Evolutionary conservation across 106 monocot species (phyloP).

Genomic region (Chionographis japonica): DNA sequence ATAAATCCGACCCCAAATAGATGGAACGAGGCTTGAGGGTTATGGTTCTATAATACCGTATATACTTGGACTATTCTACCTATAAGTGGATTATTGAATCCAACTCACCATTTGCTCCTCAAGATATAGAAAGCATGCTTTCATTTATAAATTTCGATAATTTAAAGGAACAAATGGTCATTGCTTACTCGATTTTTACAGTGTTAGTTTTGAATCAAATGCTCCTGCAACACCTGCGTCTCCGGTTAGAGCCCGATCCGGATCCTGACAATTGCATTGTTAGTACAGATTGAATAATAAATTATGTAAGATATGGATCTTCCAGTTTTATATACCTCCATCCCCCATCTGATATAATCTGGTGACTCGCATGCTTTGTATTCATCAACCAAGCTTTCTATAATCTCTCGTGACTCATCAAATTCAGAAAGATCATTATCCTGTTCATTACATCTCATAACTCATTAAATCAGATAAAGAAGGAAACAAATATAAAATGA

Average conservation of each 20-base stretch:
- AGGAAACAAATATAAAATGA: background rate
- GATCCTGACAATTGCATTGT: slow-evolving; percentile 39
- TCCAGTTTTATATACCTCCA: slow-evolving; percentile 56
- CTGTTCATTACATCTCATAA: slow-evolving; percentile 28
- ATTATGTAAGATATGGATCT: background rate
- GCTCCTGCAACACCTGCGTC: slow-evolving; percentile 58
- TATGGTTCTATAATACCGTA: too few relatives aligned
- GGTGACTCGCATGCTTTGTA: slow-evolving; percentile 98
- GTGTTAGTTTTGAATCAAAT: slow-evolving; percentile 58
- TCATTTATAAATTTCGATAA: too few relatives aligned
- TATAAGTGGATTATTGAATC: too few relatives aligned
- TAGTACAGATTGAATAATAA: background rate
- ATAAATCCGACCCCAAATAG: too few relatives aligned
- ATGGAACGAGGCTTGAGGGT: too few relatives aligned
- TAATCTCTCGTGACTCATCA: slow-evolving; percentile 92
- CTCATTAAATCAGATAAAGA: background rate
- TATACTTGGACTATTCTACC: too few relatives aligned
- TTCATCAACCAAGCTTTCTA: slow-evolving; percentile 91
- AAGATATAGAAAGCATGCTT: too few relatives aligned
- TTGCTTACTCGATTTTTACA: slow-evolving; percentile 29
- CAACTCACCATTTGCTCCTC: too few relatives aligned
- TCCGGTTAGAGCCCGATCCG: slow-evolving; percentile 27
- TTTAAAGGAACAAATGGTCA: background rate
- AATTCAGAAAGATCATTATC: slow-evolving; percentile 99
- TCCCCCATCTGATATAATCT: slow-evolving; percentile 98